Evolutionary conservation across 306 rosid genomes (phyloP).

Genomic region (Quercus robur): DNA sequence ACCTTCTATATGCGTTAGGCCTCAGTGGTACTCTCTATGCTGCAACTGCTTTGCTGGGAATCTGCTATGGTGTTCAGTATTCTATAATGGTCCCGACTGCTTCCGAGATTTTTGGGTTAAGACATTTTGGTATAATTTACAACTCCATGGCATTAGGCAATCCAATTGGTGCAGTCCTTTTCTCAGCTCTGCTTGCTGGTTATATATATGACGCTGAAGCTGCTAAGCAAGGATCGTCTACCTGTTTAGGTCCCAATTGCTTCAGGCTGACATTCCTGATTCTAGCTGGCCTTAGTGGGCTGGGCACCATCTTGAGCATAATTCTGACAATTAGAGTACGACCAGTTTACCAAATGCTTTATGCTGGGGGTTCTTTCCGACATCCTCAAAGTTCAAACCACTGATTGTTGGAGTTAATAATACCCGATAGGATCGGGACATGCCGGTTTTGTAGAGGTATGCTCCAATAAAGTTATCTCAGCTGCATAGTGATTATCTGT

Average conservation of each 20-base stretch:
- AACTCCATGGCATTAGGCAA: constrained; percentile 60
- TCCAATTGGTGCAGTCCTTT: constrained; percentile 71
- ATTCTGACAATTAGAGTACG: constrained; percentile 64
- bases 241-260: constrained; percentile 68
- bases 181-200: constrained; percentile 66
- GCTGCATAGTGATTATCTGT: not conserved
- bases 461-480: not conserved
- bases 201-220: constrained; percentile 73
- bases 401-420: constrained; percentile 2
- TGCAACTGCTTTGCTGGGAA: constrained; percentile 71
- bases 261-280: constrained; percentile 72
- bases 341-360: constrained; percentile 75
- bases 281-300: constrained; percentile 59
- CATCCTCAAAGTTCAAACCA: constrained; percentile 31
- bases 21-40: constrained; percentile 51
- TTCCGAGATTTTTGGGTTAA: constrained; percentile 71
- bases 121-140: constrained; percentile 59
- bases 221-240: constrained; percentile 62
- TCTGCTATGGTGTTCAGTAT: constrained; percentile 63
- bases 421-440: not conserved
- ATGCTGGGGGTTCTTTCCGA: constrained; percentile 61
- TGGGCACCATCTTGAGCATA: constrained; percentile 61
- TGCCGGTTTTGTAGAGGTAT: not conserved
- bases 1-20: constrained; percentile 54
- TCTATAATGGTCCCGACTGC: constrained; percentile 50